phyloP scores from a whole-genome alignment of 2,329 filamentous ascomycete genomes.

The Beauveria varroae region DNA sequence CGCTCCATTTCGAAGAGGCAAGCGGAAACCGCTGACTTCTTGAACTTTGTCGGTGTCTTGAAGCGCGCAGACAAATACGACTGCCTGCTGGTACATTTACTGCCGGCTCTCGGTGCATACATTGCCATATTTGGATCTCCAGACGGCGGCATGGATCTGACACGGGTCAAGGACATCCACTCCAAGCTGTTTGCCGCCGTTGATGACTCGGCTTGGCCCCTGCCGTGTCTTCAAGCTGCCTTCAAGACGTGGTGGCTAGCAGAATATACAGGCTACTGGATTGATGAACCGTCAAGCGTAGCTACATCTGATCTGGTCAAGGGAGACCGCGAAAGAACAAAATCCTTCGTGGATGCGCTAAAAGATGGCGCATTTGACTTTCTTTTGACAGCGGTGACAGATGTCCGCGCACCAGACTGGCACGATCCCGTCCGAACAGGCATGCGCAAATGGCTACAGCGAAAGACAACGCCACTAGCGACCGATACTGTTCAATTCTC shows the following conservation, averaged over 20 bases:
- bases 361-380: conserved; percentile 92
- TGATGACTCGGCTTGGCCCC: conserved; percentile 62
- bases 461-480: conserved; percentile 64
- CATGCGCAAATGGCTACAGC: conserved; percentile 73
- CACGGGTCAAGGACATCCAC: conserved; percentile 65
- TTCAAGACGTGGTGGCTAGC: conserved; percentile 81
- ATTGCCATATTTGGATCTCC: conserved; percentile 73
- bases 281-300: conserved; percentile 59
- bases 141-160: conserved; percentile 60
- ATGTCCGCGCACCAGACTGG: conserved; percentile 75
- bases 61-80: conserved; percentile 73
- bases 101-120: conserved; percentile 71
- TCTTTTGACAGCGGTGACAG: conserved; percentile 74
- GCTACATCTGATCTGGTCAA: conserved; percentile 56
- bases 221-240: conserved; percentile 71
- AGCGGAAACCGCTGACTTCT: conserved; percentile 64
- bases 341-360: conserved; percentile 60
- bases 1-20: conserved; percentile 71
- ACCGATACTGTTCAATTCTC: conserved; percentile 63
- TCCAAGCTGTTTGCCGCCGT: conserved; percentile 56
- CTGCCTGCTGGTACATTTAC: conserved; percentile 64
- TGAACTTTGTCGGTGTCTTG: conserved; percentile 59
- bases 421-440: conserved; percentile 79
- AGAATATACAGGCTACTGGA: conserved; percentile 86
- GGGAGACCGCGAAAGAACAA: conserved; percentile 63